These are phyloP conservation scores for Trebouxia gelatinosa DNA, from an alignment of 163 green algal genomes.

Conservation along the genomic window DNA sequence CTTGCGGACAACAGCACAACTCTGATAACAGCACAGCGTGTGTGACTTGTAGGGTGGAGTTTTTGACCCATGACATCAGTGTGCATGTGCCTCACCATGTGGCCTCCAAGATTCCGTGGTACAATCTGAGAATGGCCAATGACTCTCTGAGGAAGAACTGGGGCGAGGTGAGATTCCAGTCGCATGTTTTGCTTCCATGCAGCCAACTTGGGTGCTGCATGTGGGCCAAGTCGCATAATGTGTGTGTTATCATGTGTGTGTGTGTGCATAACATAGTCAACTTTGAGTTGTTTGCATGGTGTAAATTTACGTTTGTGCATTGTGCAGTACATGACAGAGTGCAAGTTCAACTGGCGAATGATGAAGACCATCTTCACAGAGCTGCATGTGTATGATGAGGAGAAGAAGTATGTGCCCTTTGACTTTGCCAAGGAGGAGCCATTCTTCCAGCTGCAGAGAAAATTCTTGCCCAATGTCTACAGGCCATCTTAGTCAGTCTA, in stretches of 20 bases:
- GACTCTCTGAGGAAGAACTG: constrained; percentile 82
- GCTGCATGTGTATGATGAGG: constrained; percentile 71
- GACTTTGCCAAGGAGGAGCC: constrained; percentile 74
- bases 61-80: constrained; percentile 96
- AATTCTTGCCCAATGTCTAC: constrained; percentile 61
- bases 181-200: constrained; percentile 3
- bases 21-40: constrained; percentile 28
- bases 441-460: constrained; percentile 76
- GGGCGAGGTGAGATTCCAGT: constrained; percentile 55
- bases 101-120: constrained; percentile 93
- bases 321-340: constrained; percentile 85
- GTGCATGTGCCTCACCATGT: constrained; percentile 98
- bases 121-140: constrained; percentile 88
- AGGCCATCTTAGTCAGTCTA: no score
- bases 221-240: no score
- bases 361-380: constrained; percentile 93
- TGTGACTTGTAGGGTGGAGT: constrained; percentile 82
- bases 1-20: no score
- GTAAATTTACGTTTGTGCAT: no score
- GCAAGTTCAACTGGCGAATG: constrained; percentile 87
- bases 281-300: no score
- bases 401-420: constrained; percentile 85
- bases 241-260: no score
- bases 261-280: no score
- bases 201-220: no score